Base-by-base conservation (phyloP, 2,329 filamentous ascomycete genomes). In the Taxawa tesnikishii region DNA sequence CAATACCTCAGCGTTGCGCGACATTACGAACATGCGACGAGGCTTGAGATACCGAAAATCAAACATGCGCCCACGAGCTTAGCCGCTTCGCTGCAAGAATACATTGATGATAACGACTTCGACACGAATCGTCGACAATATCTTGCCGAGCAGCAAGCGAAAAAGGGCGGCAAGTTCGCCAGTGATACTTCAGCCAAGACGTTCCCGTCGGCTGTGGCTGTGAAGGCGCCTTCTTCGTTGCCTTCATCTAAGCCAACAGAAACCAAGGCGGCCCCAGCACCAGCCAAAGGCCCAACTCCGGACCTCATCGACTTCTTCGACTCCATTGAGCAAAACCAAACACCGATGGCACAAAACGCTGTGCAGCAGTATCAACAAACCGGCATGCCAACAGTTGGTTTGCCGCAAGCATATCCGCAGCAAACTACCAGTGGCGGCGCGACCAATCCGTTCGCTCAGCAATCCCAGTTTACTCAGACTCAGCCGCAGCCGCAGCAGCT, bases 11-110 rank as follows among this genome's bases (percentile, higher is more conserved):
- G 79, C 45, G 70, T 88, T 26, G 90, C 90, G 27, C 75, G 88
- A 40, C 80, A 90, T 51, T 90, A 88, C 52, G 85, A 96, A 58
- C 79, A 87, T 51, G 83, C 87, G 41, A 98, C 90, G 4, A 70
- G 88, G 38, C 72, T 98, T 24, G 84, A 94, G 50, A 92, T 98
- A 6, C 90, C 90, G 7, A 94, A 94, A 62, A 70, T 98, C 43
- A 96, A 94, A 62, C 90, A 98, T 54, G 90, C 90, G 5, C 92
- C 90, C 1, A 87, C 92, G 1, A 93, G 90, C 50, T 60, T 98
- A 32, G 83, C 83, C 11, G 78, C 78, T 15, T 84, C 93, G 34
- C 68, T 98, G 15, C 85, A 96, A 54, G 90, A 98, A 45, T 96
- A 98, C 51, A 64, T 98, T 28, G 79, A 87, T 41, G 90, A 98